Conservation (phyloP, 208 protist species). For the Naegleria fowleri region DNA sequence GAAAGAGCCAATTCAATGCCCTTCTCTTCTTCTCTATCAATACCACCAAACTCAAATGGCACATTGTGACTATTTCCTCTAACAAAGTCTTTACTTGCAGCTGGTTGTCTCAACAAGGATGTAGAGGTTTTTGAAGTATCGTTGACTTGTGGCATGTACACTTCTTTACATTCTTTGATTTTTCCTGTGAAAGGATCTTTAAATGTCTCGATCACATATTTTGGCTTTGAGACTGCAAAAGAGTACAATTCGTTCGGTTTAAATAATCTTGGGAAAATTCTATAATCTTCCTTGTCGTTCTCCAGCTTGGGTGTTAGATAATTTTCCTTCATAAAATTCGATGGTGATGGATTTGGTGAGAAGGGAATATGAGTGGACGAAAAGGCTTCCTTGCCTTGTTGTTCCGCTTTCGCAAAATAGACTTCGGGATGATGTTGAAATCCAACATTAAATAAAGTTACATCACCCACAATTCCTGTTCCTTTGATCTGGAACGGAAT, state of each 20-base stretch:
- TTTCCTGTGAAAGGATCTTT: neutral
- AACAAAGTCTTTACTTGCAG: slow-evolving; percentile 12
- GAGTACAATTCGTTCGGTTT: neutral
- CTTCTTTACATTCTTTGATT: neutral
- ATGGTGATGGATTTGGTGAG: neutral
- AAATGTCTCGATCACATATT: neutral
- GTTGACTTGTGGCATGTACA: neutral
- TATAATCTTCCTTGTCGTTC: neutral
- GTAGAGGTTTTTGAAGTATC: neutral
- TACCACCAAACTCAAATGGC: neutral
- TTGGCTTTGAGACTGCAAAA: neutral
- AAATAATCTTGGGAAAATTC: slow-evolving; percentile 11
- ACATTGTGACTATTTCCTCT: neutral
- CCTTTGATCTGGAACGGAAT: neutral
- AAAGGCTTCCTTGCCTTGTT: neutral
- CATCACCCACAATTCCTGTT: neutral
- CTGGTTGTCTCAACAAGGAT: neutral
- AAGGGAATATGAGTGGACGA: neutral
- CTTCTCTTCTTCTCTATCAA: neutral
- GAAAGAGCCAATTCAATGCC: neutral
- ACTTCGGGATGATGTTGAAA: neutral
- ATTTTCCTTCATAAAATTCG: neutral
- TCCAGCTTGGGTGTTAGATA: neutral
- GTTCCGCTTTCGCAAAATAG: neutral
- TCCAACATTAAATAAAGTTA: neutral